Evolutionary conservation across 2,329 filamentous ascomycete species (phyloP).

Genomic region (Cercospora sojina): DNA sequence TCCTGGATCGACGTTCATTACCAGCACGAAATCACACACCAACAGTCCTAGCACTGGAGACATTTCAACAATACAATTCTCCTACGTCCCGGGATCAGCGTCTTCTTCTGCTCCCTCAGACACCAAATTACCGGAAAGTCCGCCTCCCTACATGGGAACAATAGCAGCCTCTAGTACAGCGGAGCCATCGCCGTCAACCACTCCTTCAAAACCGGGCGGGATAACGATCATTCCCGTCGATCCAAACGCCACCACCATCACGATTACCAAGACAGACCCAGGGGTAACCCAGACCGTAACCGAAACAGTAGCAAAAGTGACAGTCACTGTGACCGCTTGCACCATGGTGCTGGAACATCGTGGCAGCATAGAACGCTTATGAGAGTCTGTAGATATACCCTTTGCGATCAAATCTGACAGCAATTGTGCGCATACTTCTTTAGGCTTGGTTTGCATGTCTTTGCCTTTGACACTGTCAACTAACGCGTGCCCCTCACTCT

Average conservation of each 20-base stretch:
- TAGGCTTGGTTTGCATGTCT: background rate
- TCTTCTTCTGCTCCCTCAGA: background rate
- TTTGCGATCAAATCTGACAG: background rate
- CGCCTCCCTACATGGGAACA: background rate
- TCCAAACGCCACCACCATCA: constrained; percentile 24
- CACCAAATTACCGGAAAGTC: background rate
- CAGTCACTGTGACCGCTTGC: constrained; percentile 21
- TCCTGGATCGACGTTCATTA: background rate
- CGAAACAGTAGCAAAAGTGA: constrained; percentile 22
- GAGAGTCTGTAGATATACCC: background rate
- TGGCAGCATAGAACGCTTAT: background rate
- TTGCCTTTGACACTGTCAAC: background rate
- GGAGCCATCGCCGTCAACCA: background rate
- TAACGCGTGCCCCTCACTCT: background rate
- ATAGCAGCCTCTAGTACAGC: background rate
- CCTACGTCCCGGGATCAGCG: background rate
- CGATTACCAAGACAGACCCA: constrained; percentile 25
- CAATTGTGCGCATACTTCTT: background rate
- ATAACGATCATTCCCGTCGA: constrained; percentile 32
- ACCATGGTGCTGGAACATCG: background rate
- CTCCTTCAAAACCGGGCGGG: constrained; percentile 12
- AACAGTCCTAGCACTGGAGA: background rate
- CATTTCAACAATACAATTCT: background rate
- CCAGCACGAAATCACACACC: background rate
- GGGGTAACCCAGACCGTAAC: constrained; percentile 25